These are phyloP conservation scores for Xerocomellus amylosporus DNA, from an alignment of 768 basidiomycete species.

Conservation along the genomic window DNA sequence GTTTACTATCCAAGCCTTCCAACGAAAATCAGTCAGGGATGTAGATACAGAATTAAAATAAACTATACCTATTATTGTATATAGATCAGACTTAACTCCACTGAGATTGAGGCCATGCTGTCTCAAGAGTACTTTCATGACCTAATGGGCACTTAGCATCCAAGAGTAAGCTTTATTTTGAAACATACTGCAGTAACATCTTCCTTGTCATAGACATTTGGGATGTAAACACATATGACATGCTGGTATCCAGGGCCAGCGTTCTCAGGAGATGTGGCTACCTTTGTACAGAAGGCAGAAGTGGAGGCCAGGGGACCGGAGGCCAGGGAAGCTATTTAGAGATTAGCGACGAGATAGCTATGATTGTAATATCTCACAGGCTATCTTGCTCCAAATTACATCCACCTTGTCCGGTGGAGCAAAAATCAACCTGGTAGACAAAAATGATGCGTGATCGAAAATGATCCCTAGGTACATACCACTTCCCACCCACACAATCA, in stretches of 20 bases:
- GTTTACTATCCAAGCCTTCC: constrained; percentile 74
- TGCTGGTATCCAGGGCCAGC: constrained; percentile 54
- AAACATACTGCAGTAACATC: constrained; percentile 49
- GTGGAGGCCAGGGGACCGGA: constrained; percentile 63
- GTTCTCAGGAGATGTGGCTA: constrained; percentile 56
- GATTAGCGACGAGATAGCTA: not conserved
- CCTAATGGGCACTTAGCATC: constrained; percentile 31
- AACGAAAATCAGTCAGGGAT: not conserved
- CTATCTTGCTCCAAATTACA: constrained; percentile 57
- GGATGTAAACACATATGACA: constrained; percentile 68
- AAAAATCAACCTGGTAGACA: constrained; percentile 59
- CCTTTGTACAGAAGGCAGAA: constrained; percentile 55
- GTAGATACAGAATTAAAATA: not conserved
- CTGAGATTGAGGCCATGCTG: constrained; percentile 62
- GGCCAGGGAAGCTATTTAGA: constrained; percentile 53
- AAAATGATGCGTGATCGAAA: not conserved
- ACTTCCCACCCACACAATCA: constrained; percentile 63
- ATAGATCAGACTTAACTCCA: constrained; percentile 72
- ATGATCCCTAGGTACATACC: constrained; percentile 37
- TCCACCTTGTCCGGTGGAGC: constrained; percentile 61
- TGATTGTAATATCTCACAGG: constrained; percentile 41
- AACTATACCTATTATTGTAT: constrained; percentile 56
- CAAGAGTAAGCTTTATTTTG: not conserved
- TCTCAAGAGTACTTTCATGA: constrained; percentile 65
- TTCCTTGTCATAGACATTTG: constrained; percentile 65